Conservation (phyloP, 257 asterid genomes). For the Petunia axillaris region DNA sequence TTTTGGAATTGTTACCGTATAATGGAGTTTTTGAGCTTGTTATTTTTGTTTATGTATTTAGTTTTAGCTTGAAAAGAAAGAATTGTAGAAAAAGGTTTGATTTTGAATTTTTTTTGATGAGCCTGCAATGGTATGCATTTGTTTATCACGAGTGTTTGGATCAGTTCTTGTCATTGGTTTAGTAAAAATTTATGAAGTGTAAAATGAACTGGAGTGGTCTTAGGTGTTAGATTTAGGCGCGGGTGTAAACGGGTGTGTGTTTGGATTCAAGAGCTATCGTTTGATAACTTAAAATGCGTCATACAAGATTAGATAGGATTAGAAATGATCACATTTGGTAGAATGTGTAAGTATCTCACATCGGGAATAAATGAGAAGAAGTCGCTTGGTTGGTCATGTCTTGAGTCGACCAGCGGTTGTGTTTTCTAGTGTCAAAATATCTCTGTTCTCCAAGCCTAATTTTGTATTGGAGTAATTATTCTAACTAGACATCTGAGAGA, state of each 20-base stretch:
- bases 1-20: not conserved
- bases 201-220: constrained; percentile 69
- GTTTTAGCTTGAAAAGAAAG: not conserved
- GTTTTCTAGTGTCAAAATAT: not conserved
- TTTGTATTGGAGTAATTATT: not conserved
- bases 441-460: not conserved
- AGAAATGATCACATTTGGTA: not conserved
- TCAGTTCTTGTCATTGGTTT: constrained; percentile 10
- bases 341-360: not conserved
- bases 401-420: not conserved
- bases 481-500: not conserved
- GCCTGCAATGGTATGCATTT: not conserved
- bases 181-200: not conserved
- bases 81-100: not conserved
- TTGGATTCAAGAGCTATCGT: constrained; percentile 86
- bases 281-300: not conserved
- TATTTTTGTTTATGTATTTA: not conserved
- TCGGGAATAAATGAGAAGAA: not conserved
- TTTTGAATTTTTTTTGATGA: not conserved
- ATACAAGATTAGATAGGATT: not conserved
- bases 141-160: not conserved
- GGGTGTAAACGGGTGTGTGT: constrained; percentile 98
- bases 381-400: not conserved
- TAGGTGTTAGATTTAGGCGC: constrained; percentile 99
- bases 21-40: constrained; percentile 9